Evolutionary conservation across 2,329 filamentous ascomycete species (phyloP).

Genomic region (Colletotrichum gigasporum): DNA sequence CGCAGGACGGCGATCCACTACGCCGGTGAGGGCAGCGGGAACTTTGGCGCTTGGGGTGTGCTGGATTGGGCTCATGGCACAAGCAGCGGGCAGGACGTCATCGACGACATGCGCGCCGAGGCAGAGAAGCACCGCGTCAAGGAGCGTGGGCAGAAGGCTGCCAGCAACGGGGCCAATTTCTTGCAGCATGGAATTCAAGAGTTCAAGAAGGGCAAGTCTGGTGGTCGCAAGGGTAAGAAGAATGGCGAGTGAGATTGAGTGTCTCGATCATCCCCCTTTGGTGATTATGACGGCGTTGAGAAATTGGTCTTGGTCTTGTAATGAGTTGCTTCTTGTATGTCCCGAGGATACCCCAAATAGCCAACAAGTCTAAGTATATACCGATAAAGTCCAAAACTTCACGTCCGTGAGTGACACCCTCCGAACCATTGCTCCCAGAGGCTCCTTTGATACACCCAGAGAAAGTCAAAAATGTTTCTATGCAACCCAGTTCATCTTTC

Average conservation of each 20-base stretch:
- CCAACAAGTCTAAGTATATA: conserved; percentile 5
- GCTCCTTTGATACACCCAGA: not conserved
- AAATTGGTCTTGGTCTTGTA: not conserved
- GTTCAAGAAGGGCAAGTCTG: conserved; percentile 21
- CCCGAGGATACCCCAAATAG: conserved; percentile 9
- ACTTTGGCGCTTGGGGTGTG: conserved; percentile 70
- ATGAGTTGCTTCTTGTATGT: conserved; percentile 20
- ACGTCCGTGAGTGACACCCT: not conserved
- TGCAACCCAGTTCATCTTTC: conserved; percentile 48
- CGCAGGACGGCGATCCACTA: conserved; percentile 62
- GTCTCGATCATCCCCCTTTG: not conserved
- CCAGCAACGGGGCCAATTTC: conserved; percentile 42
- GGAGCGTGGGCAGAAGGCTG: conserved; percentile 47
- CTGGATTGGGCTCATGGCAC: conserved; percentile 71
- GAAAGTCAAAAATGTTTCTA: not conserved
- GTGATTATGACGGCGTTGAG: not conserved
- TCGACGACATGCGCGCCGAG: conserved; percentile 64
- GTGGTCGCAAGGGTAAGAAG: conserved; percentile 38
- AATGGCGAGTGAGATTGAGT: not conserved
- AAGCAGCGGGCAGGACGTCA: conserved; percentile 58
- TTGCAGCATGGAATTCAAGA: conserved; percentile 42
- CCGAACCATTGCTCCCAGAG: conserved; percentile 5
- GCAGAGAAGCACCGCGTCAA: conserved; percentile 65
- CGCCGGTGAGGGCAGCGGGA: conserved; percentile 62
- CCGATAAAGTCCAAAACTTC: conserved; percentile 1